These are phyloP conservation scores for Neurospora hispaniola DNA, from an alignment of 495 filamentous ascomycete species.

Conservation along the genomic window DNA sequence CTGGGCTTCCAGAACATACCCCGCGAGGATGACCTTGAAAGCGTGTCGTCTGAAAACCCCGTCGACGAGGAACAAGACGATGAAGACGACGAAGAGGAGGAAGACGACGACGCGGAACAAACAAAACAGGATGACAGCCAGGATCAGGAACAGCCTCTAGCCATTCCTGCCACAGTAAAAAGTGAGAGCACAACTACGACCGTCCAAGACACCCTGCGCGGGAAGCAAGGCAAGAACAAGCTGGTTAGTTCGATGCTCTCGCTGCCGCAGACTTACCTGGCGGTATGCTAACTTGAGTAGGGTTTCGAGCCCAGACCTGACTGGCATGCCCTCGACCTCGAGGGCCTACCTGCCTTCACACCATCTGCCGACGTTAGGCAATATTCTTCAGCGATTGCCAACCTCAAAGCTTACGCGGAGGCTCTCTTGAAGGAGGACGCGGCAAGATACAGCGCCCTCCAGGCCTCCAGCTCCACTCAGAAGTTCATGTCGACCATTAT, in stretches of 20 bases:
- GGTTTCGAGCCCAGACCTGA: slow-evolving; percentile 68
- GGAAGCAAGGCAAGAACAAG: slow-evolving; percentile 19
- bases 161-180: slow-evolving; percentile 5
- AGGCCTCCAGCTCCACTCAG: slow-evolving; percentile 62
- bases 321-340: slow-evolving; percentile 66
- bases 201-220: slow-evolving; percentile 12
- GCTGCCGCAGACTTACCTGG: slow-evolving; percentile 1
- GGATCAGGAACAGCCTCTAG: slow-evolving; percentile 8
- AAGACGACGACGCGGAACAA: slow-evolving; percentile 20
- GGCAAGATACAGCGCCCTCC: slow-evolving; percentile 44
- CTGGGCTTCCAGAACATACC: slow-evolving; percentile 35
- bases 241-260: slow-evolving; percentile 26
- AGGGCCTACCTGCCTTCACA: slow-evolving; percentile 36
- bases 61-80: slow-evolving; percentile 23
- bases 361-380: slow-evolving; percentile 36
- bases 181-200: slow-evolving; percentile 13
- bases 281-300: slow-evolving; percentile 28
- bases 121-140: slow-evolving; percentile 18
- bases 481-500: slow-evolving; percentile 96
- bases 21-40: slow-evolving; percentile 21
- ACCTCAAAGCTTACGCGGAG: slow-evolving; percentile 64
- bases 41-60: slow-evolving; percentile 20
- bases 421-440: slow-evolving; percentile 62
- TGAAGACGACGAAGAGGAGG: slow-evolving; percentile 13
- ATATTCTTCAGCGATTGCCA: slow-evolving; percentile 51